Conservation (phyloP, 768 basidiomycete species). For the Rhizopogon vinicolor region DNA sequence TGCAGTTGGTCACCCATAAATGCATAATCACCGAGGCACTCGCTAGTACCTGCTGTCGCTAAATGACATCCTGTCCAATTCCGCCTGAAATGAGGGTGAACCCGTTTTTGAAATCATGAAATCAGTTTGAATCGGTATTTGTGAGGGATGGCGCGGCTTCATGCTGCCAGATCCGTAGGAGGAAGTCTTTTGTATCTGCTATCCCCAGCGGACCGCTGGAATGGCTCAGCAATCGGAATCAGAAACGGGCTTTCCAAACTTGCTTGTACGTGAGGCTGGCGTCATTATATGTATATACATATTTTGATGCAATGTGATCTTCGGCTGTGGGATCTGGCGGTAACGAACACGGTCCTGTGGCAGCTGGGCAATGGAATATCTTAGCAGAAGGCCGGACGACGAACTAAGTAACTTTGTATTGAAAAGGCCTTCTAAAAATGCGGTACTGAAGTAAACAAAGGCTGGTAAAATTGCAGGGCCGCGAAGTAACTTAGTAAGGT, state of each 20-base stretch:
- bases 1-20: too few species aligned
- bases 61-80: constrained; percentile 2
- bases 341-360: neutral
- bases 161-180: neutral
- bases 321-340: neutral
- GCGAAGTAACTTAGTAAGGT: neutral
- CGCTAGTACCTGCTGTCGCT: neutral
- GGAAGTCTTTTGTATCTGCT: neutral
- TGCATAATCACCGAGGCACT: constrained; percentile 1
- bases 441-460: neutral
- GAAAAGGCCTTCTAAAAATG: neutral
- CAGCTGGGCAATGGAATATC: neutral
- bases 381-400: neutral
- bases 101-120: neutral
- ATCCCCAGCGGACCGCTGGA: neutral
- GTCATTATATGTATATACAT: neutral
- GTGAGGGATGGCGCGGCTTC: neutral
- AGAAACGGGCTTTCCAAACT: neutral
- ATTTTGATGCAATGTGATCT: neutral
- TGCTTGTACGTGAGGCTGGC: neutral
- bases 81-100: neutral
- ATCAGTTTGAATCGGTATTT: neutral
- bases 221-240: neutral
- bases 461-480: neutral
- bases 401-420: neutral